phyloP scores from a whole-genome alignment of 495 filamentous ascomycete genomes.

The Lophium mytilinum region DNA sequence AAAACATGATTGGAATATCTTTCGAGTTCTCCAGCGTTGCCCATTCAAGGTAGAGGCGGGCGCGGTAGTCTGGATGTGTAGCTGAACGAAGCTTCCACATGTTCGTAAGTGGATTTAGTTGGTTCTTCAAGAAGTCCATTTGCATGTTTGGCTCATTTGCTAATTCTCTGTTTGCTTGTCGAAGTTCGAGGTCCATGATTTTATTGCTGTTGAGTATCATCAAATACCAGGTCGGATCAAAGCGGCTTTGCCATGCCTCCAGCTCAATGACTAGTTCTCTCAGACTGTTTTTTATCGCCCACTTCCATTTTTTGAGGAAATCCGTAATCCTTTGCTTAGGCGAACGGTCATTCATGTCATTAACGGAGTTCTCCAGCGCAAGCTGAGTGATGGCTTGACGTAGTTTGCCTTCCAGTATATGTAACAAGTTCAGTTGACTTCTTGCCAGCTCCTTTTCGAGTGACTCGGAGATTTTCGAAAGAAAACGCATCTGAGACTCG shows the following conservation, averaged over 20 bases:
- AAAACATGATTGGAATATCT: neutral
- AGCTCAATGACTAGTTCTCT: constrained; percentile 24
- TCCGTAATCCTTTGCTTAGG: constrained; percentile 7
- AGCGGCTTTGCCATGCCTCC: constrained; percentile 25
- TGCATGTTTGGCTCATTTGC: neutral
- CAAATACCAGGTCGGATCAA: constrained; percentile 32
- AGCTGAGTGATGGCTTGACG: constrained; percentile 24
- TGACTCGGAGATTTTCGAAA: constrained; percentile 1
- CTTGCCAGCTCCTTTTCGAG: no score
- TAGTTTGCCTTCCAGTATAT: constrained; percentile 30
- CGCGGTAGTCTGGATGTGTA: neutral
- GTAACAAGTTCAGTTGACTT: neutral
- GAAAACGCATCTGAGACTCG: constrained; percentile 30
- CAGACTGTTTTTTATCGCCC: constrained; percentile 20
- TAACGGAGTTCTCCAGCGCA: constrained; percentile 19
- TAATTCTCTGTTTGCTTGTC: constrained; percentile 22
- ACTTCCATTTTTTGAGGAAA: constrained; percentile 23
- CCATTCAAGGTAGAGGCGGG: neutral
- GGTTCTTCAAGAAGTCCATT: neutral
- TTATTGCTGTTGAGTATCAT: neutral
- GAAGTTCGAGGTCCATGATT: constrained; percentile 15
- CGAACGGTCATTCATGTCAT: constrained; percentile 4
- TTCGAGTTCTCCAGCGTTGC: neutral
- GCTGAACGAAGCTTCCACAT: neutral
- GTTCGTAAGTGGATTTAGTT: neutral